A percentile compares a stretch with the other conserved stretches of the same genome.
Conservation (phyloP, 306 rosid genomes). For the Pterocarpus santalinus region DNA sequence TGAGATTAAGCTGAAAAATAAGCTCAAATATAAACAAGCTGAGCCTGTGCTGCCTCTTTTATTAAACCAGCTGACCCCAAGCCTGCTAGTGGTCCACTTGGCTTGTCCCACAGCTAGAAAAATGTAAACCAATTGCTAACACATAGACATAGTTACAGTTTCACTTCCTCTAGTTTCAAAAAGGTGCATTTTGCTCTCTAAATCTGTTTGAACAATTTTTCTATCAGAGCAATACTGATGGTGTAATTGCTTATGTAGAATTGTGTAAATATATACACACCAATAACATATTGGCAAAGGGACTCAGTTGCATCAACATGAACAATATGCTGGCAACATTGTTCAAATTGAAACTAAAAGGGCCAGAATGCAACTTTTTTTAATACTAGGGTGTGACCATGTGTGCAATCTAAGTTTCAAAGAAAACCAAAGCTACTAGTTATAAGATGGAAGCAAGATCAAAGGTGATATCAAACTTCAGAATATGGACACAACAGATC, state of each 20-base stretch:
- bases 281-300: not conserved
- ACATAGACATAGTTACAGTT: constrained; percentile 22
- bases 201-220: not conserved
- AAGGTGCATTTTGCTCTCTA: not conserved
- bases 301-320: constrained; percentile 1
- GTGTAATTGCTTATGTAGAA: not conserved
- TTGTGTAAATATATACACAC: not conserved
- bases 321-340: not conserved
- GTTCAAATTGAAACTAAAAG: constrained; percentile 4
- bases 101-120: not conserved
- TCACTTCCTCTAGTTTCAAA: constrained; percentile 15
- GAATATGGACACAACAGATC: not conserved
- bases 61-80: not conserved
- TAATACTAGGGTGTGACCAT: not conserved
- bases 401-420: not conserved
- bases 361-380: not conserved
- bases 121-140: not conserved
- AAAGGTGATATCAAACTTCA: not conserved
- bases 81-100: no score
- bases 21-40: not conserved
- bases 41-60: not conserved
- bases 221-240: not conserved
- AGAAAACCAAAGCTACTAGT: constrained; percentile 12
- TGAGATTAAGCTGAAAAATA: not conserved
- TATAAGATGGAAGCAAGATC: constrained; percentile 17